Conservation (phyloP, 2,329 filamentous ascomycete genomes). For the Onygenales sp. region DNA sequence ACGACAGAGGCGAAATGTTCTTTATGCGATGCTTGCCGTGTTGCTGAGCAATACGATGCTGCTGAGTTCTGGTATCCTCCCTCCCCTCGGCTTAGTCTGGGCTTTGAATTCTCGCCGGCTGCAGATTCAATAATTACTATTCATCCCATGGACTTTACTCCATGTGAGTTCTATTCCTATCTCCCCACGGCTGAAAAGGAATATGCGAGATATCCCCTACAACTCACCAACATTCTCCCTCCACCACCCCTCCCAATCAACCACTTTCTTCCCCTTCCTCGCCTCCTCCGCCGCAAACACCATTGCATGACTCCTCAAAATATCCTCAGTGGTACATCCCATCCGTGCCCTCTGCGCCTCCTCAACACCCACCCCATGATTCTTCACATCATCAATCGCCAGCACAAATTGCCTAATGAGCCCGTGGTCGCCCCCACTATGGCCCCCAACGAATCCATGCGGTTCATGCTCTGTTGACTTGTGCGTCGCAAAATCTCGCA, state of each 20-base stretch:
- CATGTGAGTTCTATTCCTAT: too few relatives aligned
- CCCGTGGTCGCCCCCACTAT: slow-evolving; percentile 61
- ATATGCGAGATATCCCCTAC: too few relatives aligned
- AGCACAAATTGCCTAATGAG: slow-evolving; percentile 65
- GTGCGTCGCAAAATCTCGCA: slow-evolving; percentile 55
- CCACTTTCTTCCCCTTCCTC: slow-evolving; percentile 49
- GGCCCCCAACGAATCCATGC: slow-evolving; percentile 47
- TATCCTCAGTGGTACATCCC: slow-evolving; percentile 69
- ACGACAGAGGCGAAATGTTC: too few relatives aligned
- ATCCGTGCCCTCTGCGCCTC: slow-evolving; percentile 60
- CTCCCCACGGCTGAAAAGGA: too few relatives aligned
- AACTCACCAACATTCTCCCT: slow-evolving; percentile 17
- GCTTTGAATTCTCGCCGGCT: too few relatives aligned
- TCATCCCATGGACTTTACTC: too few relatives aligned
- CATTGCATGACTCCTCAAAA: slow-evolving; percentile 67
- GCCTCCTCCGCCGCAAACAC: slow-evolving; percentile 81
- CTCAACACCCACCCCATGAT: slow-evolving; percentile 49
- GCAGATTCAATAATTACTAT: too few relatives aligned
- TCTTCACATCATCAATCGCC: slow-evolving; percentile 64
- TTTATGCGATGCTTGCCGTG: too few relatives aligned
- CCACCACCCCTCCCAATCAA: slow-evolving; percentile 67
- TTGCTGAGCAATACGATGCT: too few relatives aligned
- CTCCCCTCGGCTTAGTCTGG: too few relatives aligned
- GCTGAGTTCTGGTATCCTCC: too few relatives aligned
- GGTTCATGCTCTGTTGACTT: slow-evolving; percentile 44